Base-by-base conservation (phyloP, 106 monocot species). In the Xerophyta viscosa region DNA sequence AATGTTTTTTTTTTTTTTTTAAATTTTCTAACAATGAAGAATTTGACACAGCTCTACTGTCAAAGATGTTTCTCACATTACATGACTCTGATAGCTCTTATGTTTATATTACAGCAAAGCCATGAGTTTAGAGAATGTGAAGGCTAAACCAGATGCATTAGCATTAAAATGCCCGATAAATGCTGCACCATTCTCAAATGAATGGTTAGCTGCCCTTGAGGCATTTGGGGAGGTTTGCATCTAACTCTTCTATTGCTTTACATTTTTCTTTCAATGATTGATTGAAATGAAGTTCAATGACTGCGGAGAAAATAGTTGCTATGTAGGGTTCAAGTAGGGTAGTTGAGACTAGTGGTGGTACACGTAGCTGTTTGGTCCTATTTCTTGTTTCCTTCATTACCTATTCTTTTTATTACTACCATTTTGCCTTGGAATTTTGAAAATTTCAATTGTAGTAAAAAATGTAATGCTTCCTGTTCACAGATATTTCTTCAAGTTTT, bases 201-300 rank as follows among this genome's bases (percentile, higher is more conserved):
- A 88, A 66, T 96, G 88, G 88, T 20, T 96, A 54, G 84, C 78
- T 58, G 75, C 81, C 29, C 24, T 81, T 41, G 88, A 96, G 60
- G 64, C 78, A 19, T 75, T 75, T 76, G 94, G 94, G 33, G 81
- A 96, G 84, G 94, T 96, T 15, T 53, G 71, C 45, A 55, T 18
- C 12, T 41, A 11, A 50, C 23, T 50, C 23, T 24, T 39, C 15
- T 39, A 2, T 10, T 12, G 39, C 39, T 39, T 39, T 39, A 2
- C 10, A 15, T 39, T 39, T 39, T 39, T 12, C 39, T 39, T 39
- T 1, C 10, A 7, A 39, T 12, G 10, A 12, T 39, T 39, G 1
- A 39, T 39, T 3, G 39, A 39, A 39, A 33, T 6, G 33, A 33
- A 33, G 33, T 33, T 6, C 33, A 5, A 33, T 33, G 33, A 6